These are phyloP conservation scores for Paramecium pentaurelia DNA, from an alignment of 73 alveolate species.

Conservation along the genomic window DNA sequence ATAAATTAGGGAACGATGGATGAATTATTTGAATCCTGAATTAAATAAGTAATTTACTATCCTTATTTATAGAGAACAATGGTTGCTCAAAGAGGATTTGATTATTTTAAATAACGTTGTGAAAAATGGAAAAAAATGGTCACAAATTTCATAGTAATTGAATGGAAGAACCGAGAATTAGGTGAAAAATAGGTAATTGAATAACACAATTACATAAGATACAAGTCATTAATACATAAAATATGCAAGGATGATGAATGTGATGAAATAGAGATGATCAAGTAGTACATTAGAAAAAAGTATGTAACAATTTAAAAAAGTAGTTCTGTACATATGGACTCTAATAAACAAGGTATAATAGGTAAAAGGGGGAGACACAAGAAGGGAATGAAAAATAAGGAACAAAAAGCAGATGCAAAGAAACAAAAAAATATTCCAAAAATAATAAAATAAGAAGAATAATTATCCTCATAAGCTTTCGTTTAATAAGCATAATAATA, in stretches of 20 bases:
- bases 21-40: conserved; percentile 40
- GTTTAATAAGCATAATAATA: neutral
- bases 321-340: neutral
- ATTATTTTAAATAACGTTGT: neutral
- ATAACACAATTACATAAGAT: neutral
- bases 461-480: neutral
- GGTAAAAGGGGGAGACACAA: conserved; percentile 40
- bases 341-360: neutral
- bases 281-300: neutral
- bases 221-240: conserved; percentile 47
- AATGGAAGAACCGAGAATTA: conserved; percentile 52
- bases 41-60: neutral
- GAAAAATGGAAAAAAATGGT: conserved; percentile 57
- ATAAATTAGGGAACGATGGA: conserved; percentile 44
- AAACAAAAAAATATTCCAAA: neutral
- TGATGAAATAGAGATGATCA: conserved; percentile 45
- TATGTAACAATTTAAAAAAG: neutral
- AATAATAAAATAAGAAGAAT: neutral
- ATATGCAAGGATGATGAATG: conserved; percentile 51
- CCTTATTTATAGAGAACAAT: neutral
- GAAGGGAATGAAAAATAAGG: conserved; percentile 4
- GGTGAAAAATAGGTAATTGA: conserved; percentile 40
- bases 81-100: conserved; percentile 32
- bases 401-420: neutral
- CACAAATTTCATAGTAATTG: conserved; percentile 35